Conservation (phyloP, 169 alveolate species). For the Babesia ovis region DNA sequence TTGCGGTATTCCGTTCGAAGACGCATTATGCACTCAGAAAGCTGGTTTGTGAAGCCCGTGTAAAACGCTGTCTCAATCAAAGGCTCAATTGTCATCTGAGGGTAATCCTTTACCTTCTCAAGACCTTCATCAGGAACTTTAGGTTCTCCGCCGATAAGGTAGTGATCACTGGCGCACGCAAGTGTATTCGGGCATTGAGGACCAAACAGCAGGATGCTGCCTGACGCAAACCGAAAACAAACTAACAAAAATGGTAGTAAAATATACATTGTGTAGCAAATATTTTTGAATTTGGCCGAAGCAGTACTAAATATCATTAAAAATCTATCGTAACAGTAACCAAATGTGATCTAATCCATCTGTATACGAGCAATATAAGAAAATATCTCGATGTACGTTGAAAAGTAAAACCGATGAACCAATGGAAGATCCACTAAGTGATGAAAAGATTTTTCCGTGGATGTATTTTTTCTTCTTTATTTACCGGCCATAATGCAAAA, state of each 20-base stretch:
- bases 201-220: conserved; percentile 53
- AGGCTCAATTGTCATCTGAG: conserved; percentile 8
- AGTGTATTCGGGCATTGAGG: conserved; percentile 48
- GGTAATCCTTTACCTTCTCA: conserved; percentile 25
- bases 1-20: conserved; percentile 27
- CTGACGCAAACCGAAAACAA: background rate
- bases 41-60: conserved; percentile 25
- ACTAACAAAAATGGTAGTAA: background rate
- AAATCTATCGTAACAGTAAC: too few species aligned
- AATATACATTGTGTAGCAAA: background rate
- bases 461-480: background rate
- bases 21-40: conserved; percentile 7
- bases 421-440: background rate
- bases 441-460: conserved; percentile 18
- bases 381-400: background rate
- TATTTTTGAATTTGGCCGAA: background rate
- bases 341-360: background rate
- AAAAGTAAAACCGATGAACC: background rate
- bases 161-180: conserved; percentile 42
- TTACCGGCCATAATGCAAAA: conserved; percentile 61
- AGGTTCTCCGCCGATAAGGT: conserved; percentile 24
- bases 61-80: conserved; percentile 27
- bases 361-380: background rate
- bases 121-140: conserved; percentile 20
- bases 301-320: too few species aligned